Base-by-base conservation (phyloP, 495 filamentous ascomycete species). In the Haplographium delicatum region DNA sequence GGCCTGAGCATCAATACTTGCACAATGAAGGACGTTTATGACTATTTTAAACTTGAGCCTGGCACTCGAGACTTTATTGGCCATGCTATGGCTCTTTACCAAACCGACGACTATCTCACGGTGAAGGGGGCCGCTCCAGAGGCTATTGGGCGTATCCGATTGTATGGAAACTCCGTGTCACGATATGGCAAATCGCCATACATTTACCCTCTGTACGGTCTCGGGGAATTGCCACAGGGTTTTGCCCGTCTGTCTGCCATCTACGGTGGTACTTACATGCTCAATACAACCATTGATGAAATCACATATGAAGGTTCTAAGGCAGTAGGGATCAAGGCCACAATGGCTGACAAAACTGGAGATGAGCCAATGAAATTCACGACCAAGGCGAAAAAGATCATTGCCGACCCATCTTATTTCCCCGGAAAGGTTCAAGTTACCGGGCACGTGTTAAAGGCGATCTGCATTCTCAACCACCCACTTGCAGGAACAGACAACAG, bases 211-310 rank as follows among this genome's bases (percentile, higher is more conserved):
- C 85, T 96, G 10, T 96, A 99, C 69, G 93, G 93, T 50, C 80
- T 99, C 19, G 93, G 94, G 61, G 93, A 99, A 72, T 82, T 99
- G 28, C 93, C 93, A 22, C 94, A 99, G 74, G 91, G 94, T 46
- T 99, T 99, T 65, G 95, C 93, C 39, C 91, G 94, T 64, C 76
- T 97, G 27, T 95, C 90, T 9, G 93, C 93, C 62, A 96, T 97
- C 69, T 96, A 97, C 65, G 94, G 94, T 57, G 94, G 94, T 58
- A 97, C 93, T 15, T 97, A 99, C 71, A 97, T 97, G 88, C 83
- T 99, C 59, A 97, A 97, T 75, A 96, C 93, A 49, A 81, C 76
- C 46, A 78, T 99, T 38, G 85, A 96, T 55, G 91, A 97, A 72
- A 72, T 99, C 43, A 62, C 87, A 20, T 96, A 91, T 64, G 84